These are phyloP conservation scores for Heterobasidion occidentale DNA, from an alignment of 1,284 basidiomycete species.

Conservation along the genomic window DNA sequence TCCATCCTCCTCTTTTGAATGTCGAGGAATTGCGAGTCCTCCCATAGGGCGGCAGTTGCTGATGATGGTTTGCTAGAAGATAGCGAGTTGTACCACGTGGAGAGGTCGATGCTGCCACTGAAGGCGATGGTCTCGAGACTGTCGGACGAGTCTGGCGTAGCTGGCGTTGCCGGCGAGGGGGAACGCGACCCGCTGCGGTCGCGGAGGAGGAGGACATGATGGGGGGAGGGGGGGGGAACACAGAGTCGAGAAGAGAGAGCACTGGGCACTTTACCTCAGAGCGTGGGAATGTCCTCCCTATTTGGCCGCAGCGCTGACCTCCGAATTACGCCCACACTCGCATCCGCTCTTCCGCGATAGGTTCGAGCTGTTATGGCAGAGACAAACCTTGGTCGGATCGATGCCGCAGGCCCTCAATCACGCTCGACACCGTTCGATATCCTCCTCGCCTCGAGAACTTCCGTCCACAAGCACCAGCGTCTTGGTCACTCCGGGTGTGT, in stretches of 20 bases:
- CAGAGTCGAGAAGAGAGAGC: slow-evolving; percentile 6
- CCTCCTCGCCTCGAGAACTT: no score
- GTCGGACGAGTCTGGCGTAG: slow-evolving; percentile 60
- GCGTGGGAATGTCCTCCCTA: background rate
- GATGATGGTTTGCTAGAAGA: slow-evolving; percentile 30
- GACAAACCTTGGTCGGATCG: no score
- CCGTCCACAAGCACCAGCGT: no score
- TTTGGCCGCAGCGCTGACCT: background rate
- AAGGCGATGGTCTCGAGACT: slow-evolving; percentile 37
- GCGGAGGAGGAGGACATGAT: slow-evolving; percentile 47
- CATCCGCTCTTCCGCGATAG: no score
- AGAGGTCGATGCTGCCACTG: slow-evolving; percentile 41
- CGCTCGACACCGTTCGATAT: no score
- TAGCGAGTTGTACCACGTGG: slow-evolving; percentile 50
- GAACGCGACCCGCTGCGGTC: slow-evolving; percentile 57
- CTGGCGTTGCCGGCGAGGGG: slow-evolving; percentile 61
- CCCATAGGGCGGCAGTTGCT: slow-evolving; percentile 21
- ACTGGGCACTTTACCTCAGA: background rate
- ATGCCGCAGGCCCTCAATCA: no score
- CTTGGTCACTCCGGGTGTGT: no score
- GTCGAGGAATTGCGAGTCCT: slow-evolving; percentile 15
- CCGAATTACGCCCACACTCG: no score
- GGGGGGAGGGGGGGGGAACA: slow-evolving; percentile 17
- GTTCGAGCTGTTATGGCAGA: no score
- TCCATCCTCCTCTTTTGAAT: slow-evolving; percentile 29